Conservation (phyloP, 495 filamentous ascomycete genomes). For the Letharia columbiana region DNA sequence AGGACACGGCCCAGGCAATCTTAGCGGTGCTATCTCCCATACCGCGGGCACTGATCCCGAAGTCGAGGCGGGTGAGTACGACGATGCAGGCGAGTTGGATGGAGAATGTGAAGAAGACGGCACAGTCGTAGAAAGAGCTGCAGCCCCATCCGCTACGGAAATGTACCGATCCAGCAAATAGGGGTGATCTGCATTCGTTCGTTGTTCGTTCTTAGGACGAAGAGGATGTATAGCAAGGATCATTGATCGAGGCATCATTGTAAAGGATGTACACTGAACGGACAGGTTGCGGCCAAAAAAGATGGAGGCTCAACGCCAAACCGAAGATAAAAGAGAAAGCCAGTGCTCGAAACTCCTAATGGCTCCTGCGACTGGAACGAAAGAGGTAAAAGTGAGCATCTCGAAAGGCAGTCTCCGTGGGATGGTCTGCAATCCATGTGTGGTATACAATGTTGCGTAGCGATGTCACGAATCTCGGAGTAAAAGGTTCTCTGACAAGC, state of each 20-base stretch:
- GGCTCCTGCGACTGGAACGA: not conserved
- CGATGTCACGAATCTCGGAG: not conserved
- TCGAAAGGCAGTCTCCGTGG: not conserved
- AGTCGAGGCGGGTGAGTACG: conserved; percentile 29
- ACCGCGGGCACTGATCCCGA: conserved; percentile 27
- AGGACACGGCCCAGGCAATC: conserved; percentile 28
- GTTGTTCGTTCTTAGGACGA: not conserved
- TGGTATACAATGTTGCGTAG: not conserved
- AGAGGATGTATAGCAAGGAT: conserved; percentile 3
- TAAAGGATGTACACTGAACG: not conserved
- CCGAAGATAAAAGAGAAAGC: not conserved
- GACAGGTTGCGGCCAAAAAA: conserved; percentile 11
- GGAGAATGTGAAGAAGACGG: conserved; percentile 31
- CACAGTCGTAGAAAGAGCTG: conserved; percentile 27
- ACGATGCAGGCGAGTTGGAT: conserved; percentile 33
- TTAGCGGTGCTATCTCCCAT: conserved; percentile 29
- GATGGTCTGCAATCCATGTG: not conserved
- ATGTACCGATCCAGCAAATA: not conserved
- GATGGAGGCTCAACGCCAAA: not conserved
- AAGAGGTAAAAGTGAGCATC: not conserved
- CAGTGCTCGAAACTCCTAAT: not conserved
- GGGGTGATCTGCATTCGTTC: not conserved
- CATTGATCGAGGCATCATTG: too few species aligned
- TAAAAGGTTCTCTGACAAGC: not conserved
- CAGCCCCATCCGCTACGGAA: conserved; percentile 9